Conservation (phyloP, 2,329 filamentous ascomycete genomes). For the Sporothrix humicola region DNA sequence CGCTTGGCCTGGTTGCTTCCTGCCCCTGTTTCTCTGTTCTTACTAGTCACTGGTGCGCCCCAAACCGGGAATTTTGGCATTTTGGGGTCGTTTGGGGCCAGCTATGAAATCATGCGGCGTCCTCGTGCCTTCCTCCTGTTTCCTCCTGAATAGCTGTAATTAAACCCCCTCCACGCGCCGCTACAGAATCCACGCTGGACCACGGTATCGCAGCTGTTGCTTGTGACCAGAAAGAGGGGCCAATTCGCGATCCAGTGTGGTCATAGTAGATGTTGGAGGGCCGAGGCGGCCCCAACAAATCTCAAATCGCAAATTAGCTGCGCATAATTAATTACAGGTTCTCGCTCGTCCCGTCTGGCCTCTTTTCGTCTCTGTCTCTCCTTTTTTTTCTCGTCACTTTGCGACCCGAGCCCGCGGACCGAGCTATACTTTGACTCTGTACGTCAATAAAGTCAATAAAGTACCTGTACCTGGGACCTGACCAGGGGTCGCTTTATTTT, state of each 20-base stretch:
- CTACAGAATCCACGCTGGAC: background rate
- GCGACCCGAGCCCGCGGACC: slow-evolving; percentile 8
- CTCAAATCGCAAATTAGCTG: slow-evolving; percentile 4
- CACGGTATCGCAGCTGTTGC: slow-evolving; percentile 9
- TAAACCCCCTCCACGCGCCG: slow-evolving; percentile 5
- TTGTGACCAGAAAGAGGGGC: slow-evolving; percentile 14
- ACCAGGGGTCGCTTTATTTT: slow-evolving; percentile 4
- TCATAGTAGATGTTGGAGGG: background rate
- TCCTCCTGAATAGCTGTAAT: background rate
- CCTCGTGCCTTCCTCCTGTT: background rate
- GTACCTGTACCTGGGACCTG: too few species aligned
- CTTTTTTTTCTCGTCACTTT: slow-evolving; percentile 8
- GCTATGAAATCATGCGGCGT: slow-evolving; percentile 23
- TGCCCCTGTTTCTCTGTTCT: background rate
- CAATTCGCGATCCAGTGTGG: background rate
- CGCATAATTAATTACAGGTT: slow-evolving; percentile 24
- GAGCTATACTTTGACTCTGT: background rate
- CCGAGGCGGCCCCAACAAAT: slow-evolving; percentile 26
- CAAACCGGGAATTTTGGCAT: slow-evolving; percentile 22
- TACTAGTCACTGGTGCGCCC: background rate
- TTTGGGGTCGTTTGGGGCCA: background rate
- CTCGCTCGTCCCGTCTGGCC: background rate
- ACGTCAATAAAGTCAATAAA: too few species aligned
- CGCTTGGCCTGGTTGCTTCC: background rate
- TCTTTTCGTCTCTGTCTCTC: background rate